Base-by-base conservation (phyloP, 495 filamentous ascomycete genomes). In the Annulohypoxylon maeteangense region DNA sequence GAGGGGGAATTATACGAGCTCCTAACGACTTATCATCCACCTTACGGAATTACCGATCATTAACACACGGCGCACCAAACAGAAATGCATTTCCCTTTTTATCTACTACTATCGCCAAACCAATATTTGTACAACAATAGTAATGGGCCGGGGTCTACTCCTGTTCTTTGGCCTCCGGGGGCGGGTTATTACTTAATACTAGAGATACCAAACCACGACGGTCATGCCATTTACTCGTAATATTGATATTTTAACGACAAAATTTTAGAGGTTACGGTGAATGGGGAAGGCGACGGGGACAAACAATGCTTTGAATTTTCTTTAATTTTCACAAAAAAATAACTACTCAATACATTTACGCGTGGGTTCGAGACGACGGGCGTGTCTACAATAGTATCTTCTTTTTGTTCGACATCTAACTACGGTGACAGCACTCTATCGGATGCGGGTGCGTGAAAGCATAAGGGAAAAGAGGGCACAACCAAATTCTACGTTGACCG, bases 161-260 rank as follows among this genome's bases (percentile, higher is more conserved):
- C 47, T 42, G 57, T 40, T 36, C 59, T 67, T 56, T 58, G 32
- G 38, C 55, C 56, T 65, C 48, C 48, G 42, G 65, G 65, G 54
- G 70, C 65, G 40, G 70, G 56, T 68, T 65, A 68, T 71, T 55
- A 44, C 59, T 68, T 74, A 70, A 75, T 78, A 75, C 61, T 77
- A 77, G 74, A 79, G 76, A 74, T 78, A 76, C 68, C 76, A 75
- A 68, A 74, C 74, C 58, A 74, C 74, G 71, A 75, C 69, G 68
- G 56, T 60, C 69, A 72, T 66, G 68, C 54, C 70, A 32, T 70
- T 60, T 72, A 57, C 59, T 69, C 65, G 66, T 69, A 66, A 75
- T 72, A 60, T 75, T 72, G 62, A 65, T 34, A 61, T 50, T 62
- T 67, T 75, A 22, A 74, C 59, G 74, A 63, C 68, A 67, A 67